Evolutionary conservation across 352 stramenopile species (phyloP), one percentile per base, ranked within the genome.

Genomic region (Pythium volutum): DNA sequence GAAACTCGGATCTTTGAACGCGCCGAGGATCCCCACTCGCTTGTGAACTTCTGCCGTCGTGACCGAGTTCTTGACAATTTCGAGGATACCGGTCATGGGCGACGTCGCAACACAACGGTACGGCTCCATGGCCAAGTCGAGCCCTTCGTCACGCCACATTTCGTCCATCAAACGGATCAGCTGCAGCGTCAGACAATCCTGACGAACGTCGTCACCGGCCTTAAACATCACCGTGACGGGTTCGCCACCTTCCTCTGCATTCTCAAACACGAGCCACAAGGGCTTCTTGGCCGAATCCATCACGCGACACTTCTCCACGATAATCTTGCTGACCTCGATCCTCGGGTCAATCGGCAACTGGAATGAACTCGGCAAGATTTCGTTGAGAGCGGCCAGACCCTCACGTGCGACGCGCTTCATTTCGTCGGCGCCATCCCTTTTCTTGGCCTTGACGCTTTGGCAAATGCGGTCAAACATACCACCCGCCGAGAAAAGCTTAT

Each of bases 101-200:
- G 91, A 97, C 5, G 91, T 98, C 2, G 88, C 84, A 29, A 98
- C 81, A 73, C 89, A 97, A 36, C 89, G 77, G 69, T 98, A 97
- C n/a, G 89, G 81, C 67, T 92, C 88, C 76, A 98, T 93, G 20
- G 88, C 81, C 41, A 98, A 66, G 65, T 98, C 89, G 23, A 98
- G 64, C 11, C 87, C 90, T 57, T 97, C 86, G 31, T 95, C 84
- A 55, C 89, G 86, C 91, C 92, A 98, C 74, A 98, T 91, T 49
- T 88, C 73, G 55, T 98, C 88, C 91, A 98, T 97, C 25, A 98
- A 55, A 52, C 88, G 82, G 45, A 98, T 88, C 42, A 98, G 52
- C 71, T 98, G 89, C 39, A 98, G 75, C 25, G 91, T 97, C 55
- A 98, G 69, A 57, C 96, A 95, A 73, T 98, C 95, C 67, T 98